Percentiles rank a stretch among this genome's conserved stretches.
These are phyloP conservation scores for Scutellaria minor DNA, from an alignment of 257 asterid species.

Conservation along the genomic window DNA sequence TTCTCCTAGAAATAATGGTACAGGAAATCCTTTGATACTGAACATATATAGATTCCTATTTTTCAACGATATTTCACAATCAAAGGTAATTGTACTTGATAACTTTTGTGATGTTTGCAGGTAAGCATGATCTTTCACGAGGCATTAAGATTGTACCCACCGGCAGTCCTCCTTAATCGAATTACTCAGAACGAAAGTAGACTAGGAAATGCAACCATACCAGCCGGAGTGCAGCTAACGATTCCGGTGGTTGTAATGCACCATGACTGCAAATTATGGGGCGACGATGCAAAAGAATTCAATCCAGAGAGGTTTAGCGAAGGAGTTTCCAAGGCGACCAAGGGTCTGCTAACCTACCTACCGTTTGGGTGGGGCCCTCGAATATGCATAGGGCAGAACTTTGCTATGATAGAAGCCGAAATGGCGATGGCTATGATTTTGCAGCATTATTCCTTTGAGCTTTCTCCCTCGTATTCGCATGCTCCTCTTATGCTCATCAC, in stretches of 20 bases:
- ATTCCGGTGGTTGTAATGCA: constrained; percentile 37
- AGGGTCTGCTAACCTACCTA: constrained; percentile 19
- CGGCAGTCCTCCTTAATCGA: constrained; percentile 22
- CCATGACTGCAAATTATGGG: constrained; percentile 41
- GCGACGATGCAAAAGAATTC: constrained; percentile 39
- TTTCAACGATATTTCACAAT: no score
- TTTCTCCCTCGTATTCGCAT: constrained; percentile 44
- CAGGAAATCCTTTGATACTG: no score
- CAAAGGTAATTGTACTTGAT: no score
- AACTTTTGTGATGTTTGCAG: constrained; percentile 18
- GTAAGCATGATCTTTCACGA: constrained; percentile 46
- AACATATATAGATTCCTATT: no score
- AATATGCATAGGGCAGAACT: constrained; percentile 44
- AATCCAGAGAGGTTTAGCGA: constrained; percentile 41
- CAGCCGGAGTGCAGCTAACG: constrained; percentile 33
- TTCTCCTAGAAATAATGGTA: no score
- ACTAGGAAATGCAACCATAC: constrained; percentile 32
- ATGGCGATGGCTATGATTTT: constrained; percentile 45
- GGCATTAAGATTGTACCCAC: constrained; percentile 45
- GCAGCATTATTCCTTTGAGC: constrained; percentile 35
- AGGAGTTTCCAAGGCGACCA: constrained; percentile 40
- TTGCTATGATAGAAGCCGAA: constrained; percentile 42
- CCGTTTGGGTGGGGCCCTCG: constrained; percentile 49
- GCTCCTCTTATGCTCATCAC: constrained; percentile 35
- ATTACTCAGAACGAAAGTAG: not conserved